Evolutionary conservation across 345 rosid genomes (phyloP), one percentile per base, ranked within the genome.

Genomic region (Cardamine resedifolia): DNA sequence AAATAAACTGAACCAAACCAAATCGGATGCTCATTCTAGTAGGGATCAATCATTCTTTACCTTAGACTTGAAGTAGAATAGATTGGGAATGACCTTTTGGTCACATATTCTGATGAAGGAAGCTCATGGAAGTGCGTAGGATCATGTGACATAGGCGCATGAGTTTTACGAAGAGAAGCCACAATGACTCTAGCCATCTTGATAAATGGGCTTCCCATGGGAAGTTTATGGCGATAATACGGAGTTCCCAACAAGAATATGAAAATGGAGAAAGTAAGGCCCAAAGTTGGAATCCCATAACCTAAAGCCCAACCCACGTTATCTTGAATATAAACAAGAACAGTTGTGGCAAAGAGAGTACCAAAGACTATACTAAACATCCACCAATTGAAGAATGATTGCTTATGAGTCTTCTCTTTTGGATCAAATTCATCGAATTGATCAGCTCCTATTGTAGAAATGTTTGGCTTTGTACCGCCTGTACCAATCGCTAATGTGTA

Each of bases 381-480:
- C 97, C 98, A 93, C 98, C 97, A 93, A 34, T 93, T 93, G 90
- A 93, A 93, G 84, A 90, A 93, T 39, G 98, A 90, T 14, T 86
- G 86, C 81, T 90, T 93, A 2, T 86, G 81, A 45, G 47, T 62
- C 80, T 87, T 89, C 80, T 93, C 96, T 60, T 80, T 85, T 0
- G 86, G 85, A 9, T 93, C 81, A 12, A 85, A 87, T 18, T 86
- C 96, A 9, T 93, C 98, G 36, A 93, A 93, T n/a, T 90, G 98
- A 71, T 93, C 98, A 0, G 97, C 97, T 0, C 98, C 96, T 0
- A 89, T 87, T 0, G 96, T 93, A 0, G 97, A 93, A 39, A 93
- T 93, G 81, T 93, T 93, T 8, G 98, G 96, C 74, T 93, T 93
- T 33, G 98, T 90, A n/a, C 98, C 96, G 0, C 97, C 97, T 0